These are phyloP conservation scores for Melampsora americana DNA, from an alignment of 1,284 basidiomycete genomes.

Conservation along the genomic window DNA sequence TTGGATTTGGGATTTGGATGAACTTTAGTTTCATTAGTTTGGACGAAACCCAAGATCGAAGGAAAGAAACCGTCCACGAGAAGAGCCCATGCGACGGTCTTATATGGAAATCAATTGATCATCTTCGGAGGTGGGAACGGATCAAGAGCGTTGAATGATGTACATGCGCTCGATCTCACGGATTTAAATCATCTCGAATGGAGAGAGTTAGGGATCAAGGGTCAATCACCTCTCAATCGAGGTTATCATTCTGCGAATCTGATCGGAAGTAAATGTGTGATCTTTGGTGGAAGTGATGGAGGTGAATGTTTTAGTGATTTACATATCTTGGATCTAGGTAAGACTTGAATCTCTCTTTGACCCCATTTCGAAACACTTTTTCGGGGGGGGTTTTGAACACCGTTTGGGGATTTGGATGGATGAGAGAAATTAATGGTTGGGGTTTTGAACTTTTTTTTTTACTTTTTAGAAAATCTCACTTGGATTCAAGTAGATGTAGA, in stretches of 20 bases:
- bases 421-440: too few relatives aligned
- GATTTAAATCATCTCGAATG: constrained; percentile 45
- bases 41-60: constrained; percentile 44
- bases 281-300: constrained; percentile 42
- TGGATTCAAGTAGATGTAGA: constrained; percentile 48
- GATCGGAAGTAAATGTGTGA: constrained; percentile 36
- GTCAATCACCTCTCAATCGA: constrained; percentile 45
- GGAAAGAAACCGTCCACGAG: constrained; percentile 47
- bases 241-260: constrained; percentile 46
- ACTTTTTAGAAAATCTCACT: constrained; percentile 44
- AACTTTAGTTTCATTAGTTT: constrained; percentile 45
- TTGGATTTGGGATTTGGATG: too few relatives aligned
- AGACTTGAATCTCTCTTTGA: too few relatives aligned
- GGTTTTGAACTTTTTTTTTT: too few relatives aligned
- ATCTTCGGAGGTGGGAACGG: constrained; percentile 51
- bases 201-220: constrained; percentile 45
- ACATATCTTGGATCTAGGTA: constrained; percentile 39
- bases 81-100: constrained; percentile 48
- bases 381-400: too few relatives aligned
- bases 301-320: constrained; percentile 44
- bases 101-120: constrained; percentile 46
- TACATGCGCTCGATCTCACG: constrained; percentile 46
- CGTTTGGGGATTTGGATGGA: too few relatives aligned
- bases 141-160: constrained; percentile 47
- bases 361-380: too few relatives aligned